Evolutionary conservation across 2,329 filamentous ascomycete species (phyloP).

Genomic region (Neurospora crassa): DNA sequence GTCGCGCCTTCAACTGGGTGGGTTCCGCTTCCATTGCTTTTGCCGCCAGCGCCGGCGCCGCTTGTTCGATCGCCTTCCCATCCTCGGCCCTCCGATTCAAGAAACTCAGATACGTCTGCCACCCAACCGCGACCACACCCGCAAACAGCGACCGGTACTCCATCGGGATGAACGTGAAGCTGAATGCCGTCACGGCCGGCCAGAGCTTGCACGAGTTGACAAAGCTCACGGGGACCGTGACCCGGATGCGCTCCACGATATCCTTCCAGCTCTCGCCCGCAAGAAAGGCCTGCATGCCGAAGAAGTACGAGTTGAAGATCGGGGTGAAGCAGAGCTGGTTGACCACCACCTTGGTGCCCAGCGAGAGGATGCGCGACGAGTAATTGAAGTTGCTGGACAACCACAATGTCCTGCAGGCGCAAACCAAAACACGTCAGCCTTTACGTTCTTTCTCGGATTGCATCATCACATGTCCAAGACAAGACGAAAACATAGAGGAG

Average conservation of each 20-base stretch:
- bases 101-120: conserved; percentile 85
- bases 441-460: neutral
- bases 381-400: conserved; percentile 80
- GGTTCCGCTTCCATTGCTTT: conserved; percentile 1
- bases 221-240: conserved; percentile 68
- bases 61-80: conserved; percentile 28
- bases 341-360: conserved; percentile 67
- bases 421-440: neutral
- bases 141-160: conserved; percentile 75
- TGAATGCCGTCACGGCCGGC: conserved; percentile 80
- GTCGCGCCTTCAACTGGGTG: neutral
- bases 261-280: conserved; percentile 56
- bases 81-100: conserved; percentile 66
- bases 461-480: neutral
- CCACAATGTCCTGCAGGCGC: conserved; percentile 58
- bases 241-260: conserved; percentile 58
- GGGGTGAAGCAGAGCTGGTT: conserved; percentile 79
- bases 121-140: conserved; percentile 71
- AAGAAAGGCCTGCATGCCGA: conserved; percentile 67
- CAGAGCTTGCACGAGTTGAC: conserved; percentile 78
- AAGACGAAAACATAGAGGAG: neutral
- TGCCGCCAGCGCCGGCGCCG: neutral
- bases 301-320: conserved; percentile 75
- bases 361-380: conserved; percentile 57
- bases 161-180: conserved; percentile 71